Base-by-base conservation (phyloP, 2,329 filamentous ascomycete genomes). In the Monosporascus sp. region DNA sequence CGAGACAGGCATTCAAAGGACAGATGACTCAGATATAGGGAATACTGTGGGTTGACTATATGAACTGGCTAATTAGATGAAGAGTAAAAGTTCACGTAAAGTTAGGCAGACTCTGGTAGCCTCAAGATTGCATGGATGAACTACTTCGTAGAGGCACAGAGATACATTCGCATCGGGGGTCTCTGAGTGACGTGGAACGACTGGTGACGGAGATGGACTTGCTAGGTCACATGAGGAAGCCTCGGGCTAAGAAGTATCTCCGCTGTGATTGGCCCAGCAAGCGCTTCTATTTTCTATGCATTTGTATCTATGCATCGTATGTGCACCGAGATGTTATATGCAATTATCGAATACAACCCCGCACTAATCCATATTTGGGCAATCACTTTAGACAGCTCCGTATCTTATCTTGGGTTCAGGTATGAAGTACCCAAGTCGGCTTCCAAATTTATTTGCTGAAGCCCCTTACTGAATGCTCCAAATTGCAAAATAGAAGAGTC, bases 91-190 rank as follows among this genome's bases (percentile, higher is more conserved):
- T 31, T 31, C 27, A 31, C 9, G 9, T 5, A 25, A 24, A 20
- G 39, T 36, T 39, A 53, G 51, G 51, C 51, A 53, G 51, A 47
- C n/a, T 39, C 17, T 27, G 31, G 20, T 27, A 46, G 47, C 41
- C 22, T 52, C 39, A 41, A 20, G 38, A 31, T 46, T 27, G 31
- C 24, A 44, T 34, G 42, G 42, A 34, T 14, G 5, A 34, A 34
- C 31, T 34, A 34, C 31, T 34, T 34, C 4, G 31, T 14, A 34
- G 31, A 34, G 31, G 31, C 31, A 14, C 9, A 34, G 31, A 31
- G 31, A 34, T 34, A 34, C 31, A 34, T 34, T 14, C 31, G 31
- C 31, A 14, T 18, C 38, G 17, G 38, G n/a, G 17, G 17, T 41
- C 18, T 8, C 6, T 17, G 38, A 27, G n/a, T 46, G 42, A 46